Conservation (phyloP, 352 stramenopile species). For the Phytopythium litorale region DNA sequence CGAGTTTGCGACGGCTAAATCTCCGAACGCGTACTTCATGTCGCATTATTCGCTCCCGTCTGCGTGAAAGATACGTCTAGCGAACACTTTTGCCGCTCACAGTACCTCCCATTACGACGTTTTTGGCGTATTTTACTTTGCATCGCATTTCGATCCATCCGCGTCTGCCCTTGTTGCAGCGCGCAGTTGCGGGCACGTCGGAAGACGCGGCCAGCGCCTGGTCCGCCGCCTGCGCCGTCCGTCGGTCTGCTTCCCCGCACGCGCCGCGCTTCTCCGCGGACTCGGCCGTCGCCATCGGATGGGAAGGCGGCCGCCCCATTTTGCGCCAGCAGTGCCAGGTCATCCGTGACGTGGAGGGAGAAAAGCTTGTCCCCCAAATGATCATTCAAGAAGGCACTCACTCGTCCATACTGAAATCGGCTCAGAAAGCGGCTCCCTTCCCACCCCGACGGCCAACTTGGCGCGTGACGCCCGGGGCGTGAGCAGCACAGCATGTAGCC, state of each 20-base stretch:
- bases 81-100: not conserved
- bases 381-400: not conserved
- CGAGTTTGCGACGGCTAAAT: no score
- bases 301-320: no score
- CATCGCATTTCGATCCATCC: no score
- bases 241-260: not conserved
- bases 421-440: not conserved
- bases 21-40: not conserved
- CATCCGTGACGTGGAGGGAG: not conserved
- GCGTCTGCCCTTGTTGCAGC: no score
- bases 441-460: not conserved
- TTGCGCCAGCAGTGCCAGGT: not conserved
- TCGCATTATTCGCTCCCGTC: not conserved
- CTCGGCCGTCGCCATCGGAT: no score
- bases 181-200: not conserved
- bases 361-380: not conserved
- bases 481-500: not conserved
- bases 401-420: not conserved
- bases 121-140: not conserved
- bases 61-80: not conserved
- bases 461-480: not conserved
- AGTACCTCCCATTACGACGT: not conserved
- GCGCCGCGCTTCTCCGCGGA: no score
- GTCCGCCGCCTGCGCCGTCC: not conserved
- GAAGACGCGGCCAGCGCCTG: not conserved